Evolutionary conservation across 495 filamentous ascomycete genomes (phyloP).

Genomic region (Neurospora sp.): DNA sequence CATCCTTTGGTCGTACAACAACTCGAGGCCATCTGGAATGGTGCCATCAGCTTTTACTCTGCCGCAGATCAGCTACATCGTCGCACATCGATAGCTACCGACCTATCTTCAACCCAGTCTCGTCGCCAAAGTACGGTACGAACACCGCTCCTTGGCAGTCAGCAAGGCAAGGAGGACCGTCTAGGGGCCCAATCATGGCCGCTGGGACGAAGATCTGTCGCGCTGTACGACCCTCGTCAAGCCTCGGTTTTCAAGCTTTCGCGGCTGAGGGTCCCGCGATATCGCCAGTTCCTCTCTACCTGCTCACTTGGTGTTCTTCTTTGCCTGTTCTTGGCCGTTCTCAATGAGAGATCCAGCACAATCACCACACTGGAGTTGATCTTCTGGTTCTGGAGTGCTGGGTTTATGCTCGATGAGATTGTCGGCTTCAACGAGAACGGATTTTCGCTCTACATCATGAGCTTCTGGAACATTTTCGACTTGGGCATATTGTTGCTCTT

Average conservation of each 20-base stretch:
- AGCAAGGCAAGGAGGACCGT: constrained; percentile 28
- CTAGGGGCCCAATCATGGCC: constrained; percentile 17
- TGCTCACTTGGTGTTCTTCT: constrained; percentile 72
- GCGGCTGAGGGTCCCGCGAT: constrained; percentile 76
- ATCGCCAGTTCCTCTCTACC: constrained; percentile 80
- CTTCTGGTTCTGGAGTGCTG: constrained; percentile 95
- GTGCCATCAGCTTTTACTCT: constrained; percentile 85
- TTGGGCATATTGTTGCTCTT: constrained; percentile 79
- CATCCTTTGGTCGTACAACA: constrained; percentile 87
- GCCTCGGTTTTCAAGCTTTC: constrained; percentile 88
- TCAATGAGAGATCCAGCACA: constrained; percentile 53
- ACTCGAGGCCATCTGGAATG: constrained; percentile 91
- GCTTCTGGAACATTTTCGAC: constrained; percentile 94
- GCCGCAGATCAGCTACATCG: constrained; percentile 74
- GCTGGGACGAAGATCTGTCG: constrained; percentile 60
- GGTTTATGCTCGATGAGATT: constrained; percentile 93
- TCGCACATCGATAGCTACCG: constrained; percentile 15
- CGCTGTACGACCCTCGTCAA: constrained; percentile 81
- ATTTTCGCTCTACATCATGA: constrained; percentile 90
- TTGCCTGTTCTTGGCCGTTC: constrained; percentile 70
- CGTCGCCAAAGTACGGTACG: constrained; percentile 25
- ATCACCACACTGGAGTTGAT: constrained; percentile 76
- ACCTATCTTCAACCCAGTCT: constrained; percentile 10
- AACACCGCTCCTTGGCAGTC: constrained; percentile 34
- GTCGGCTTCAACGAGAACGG: constrained; percentile 90